A percentile compares a stretch with the other conserved stretches of the same genome.
These are phyloP conservation scores for Lepraria neglecta DNA, from an alignment of 495 filamentous ascomycete genomes.

Conservation along the genomic window DNA sequence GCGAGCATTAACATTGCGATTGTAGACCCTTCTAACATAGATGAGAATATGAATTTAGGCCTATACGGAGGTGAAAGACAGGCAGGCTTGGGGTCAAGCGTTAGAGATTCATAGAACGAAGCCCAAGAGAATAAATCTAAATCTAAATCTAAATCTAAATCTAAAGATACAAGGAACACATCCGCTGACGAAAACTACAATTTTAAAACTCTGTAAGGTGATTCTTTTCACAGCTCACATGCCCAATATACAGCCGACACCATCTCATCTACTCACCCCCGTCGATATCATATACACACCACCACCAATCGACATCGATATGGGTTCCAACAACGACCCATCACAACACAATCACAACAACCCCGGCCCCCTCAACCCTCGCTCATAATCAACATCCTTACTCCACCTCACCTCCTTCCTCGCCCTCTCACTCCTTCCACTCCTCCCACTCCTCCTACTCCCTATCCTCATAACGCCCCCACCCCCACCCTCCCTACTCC, in stretches of 20 bases:
- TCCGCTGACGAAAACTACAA: no score
- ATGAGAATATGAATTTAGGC: background rate
- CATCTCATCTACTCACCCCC: no score
- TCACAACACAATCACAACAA: background rate
- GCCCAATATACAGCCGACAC: no score
- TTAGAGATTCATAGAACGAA: background rate
- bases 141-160: no score
- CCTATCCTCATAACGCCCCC: background rate
- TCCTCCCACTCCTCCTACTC: constrained; percentile 12
- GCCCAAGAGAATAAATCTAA: background rate
- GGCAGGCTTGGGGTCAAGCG: background rate
- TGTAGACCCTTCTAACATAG: constrained; percentile 3
- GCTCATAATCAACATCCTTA: constrained; percentile 21
- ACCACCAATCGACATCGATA: background rate
- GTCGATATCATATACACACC: no score
- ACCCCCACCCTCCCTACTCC: no score
- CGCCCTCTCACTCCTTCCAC: constrained; percentile 8
- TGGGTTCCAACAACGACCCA: background rate
- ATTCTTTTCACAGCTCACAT: no score
- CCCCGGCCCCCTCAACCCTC: background rate
- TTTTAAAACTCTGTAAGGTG: no score
- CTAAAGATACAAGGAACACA: no score
- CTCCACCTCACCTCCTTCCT: constrained; percentile 22
- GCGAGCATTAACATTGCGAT: background rate
- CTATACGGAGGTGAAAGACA: background rate